Evolutionary conservation across 108 stramenopile species (phyloP).

Genomic region (Conticribra guillardii): DNA sequence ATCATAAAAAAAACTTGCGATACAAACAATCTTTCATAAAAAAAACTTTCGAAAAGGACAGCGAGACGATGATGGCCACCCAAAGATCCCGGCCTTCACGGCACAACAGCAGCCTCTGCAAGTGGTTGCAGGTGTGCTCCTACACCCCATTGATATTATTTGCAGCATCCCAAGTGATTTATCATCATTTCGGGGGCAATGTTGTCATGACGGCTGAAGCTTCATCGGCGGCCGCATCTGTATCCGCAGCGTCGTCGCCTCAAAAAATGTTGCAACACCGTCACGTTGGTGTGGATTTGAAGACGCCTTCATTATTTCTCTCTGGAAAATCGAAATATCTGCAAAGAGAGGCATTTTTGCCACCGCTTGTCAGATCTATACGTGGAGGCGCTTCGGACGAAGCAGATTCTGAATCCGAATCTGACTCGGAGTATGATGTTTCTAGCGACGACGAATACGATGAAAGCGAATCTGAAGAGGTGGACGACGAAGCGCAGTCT

Average conservation of each 20-base stretch:
- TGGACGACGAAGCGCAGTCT: neutral
- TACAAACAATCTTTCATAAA: neutral
- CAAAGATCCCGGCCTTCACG: neutral
- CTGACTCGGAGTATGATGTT: neutral
- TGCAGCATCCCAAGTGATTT: neutral
- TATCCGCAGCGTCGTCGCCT: neutral
- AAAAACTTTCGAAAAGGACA: no score
- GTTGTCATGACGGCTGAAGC: neutral
- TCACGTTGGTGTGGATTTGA: neutral
- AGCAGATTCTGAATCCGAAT: neutral
- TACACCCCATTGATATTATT: neutral
- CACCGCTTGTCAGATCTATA: neutral
- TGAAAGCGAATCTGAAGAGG: neutral
- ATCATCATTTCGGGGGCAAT: neutral
- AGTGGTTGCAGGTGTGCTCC: neutral
- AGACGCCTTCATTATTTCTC: neutral
- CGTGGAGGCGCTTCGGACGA: neutral
- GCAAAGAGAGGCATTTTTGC: neutral
- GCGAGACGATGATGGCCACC: no score
- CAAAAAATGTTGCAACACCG: neutral
- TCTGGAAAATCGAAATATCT: neutral
- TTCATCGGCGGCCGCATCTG: neutral
- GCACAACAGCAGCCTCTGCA: neutral
- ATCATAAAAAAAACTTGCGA: no score
- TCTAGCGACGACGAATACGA: neutral